These are phyloP conservation scores for Allodekkera sacchari DNA, from an alignment of 805 yeast species.

Conservation along the genomic window DNA sequence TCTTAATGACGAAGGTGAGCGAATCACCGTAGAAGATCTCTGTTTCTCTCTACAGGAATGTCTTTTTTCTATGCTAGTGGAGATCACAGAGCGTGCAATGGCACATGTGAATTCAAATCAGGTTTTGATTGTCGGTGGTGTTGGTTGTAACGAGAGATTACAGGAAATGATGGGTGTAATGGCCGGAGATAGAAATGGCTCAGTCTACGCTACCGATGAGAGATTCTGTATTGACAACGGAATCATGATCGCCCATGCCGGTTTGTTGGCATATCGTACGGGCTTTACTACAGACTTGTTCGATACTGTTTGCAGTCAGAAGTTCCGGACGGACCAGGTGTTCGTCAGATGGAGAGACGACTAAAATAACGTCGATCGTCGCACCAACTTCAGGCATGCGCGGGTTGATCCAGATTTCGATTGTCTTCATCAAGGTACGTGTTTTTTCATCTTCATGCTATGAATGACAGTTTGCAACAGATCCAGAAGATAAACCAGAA, in stretches of 20 bases:
- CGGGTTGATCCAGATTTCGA: background rate
- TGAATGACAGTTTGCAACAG: no score
- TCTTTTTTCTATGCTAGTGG: slow-evolving; percentile 91
- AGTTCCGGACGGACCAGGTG: slow-evolving; percentile 93
- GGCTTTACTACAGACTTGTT: slow-evolving; percentile 55
- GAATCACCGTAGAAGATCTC: slow-evolving; percentile 72
- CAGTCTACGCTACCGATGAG: slow-evolving; percentile 92
- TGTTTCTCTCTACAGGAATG: slow-evolving; percentile 92
- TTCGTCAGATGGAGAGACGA: slow-evolving; percentile 81
- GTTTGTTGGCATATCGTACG: slow-evolving; percentile 74
- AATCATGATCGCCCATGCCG: slow-evolving; percentile 98
- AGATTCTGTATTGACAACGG: slow-evolving; percentile 97
- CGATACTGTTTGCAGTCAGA: slow-evolving; percentile 83
- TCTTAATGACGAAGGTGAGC: slow-evolving; percentile 36
- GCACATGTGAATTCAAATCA: slow-evolving; percentile 89
- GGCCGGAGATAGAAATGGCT: slow-evolving; percentile 85
- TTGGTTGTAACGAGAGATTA: slow-evolving; percentile 87
- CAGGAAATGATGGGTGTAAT: slow-evolving; percentile 96
- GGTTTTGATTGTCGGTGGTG: slow-evolving; percentile 95
- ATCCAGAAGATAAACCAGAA: no score
- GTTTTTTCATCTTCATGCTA: no score
- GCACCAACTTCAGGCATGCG: slow-evolving; percentile 4
- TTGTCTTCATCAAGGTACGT: no score
- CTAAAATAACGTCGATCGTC: slow-evolving; percentile 13
- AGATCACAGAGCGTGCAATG: slow-evolving; percentile 96